phyloP scores from a whole-genome alignment of 331 rosid genomes.

The Malus hybrid region DNA sequence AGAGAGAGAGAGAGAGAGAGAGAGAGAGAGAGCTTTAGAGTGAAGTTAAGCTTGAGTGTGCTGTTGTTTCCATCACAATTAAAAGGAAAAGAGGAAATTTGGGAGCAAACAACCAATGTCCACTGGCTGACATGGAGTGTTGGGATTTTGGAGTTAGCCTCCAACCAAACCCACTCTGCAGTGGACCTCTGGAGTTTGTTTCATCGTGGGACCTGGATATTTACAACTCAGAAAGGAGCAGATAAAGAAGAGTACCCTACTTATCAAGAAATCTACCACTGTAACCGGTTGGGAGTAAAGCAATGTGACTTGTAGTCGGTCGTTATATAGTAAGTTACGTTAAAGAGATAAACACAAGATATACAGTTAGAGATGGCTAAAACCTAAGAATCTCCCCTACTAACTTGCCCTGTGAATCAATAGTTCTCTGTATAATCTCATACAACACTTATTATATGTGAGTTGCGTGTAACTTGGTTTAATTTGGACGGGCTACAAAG shows the following conservation, averaged over 20 bases:
- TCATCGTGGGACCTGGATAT: conserved; percentile 45
- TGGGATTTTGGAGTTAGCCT: conserved; percentile 17
- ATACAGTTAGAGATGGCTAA: background rate
- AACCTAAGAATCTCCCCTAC: background rate
- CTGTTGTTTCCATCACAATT: conserved; percentile 3
- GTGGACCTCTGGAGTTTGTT: conserved; percentile 20
- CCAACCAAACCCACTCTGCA: conserved; percentile 9
- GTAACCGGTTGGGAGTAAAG: too few species aligned
- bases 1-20: background rate
- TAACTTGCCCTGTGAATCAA: background rate
- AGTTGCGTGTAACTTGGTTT: too few species aligned
- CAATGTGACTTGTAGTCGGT: too few species aligned
- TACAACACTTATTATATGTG: too few species aligned
- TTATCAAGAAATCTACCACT: too few species aligned
- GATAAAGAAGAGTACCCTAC: background rate
- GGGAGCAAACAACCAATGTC: conserved; percentile 11
- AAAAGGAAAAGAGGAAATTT: background rate
- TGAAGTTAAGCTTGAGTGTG: background rate
- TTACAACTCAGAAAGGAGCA: conserved; percentile 10
- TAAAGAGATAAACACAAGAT: too few species aligned
- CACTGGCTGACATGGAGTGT: conserved; percentile 1
- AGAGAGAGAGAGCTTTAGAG: background rate
- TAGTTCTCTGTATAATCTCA: too few species aligned
- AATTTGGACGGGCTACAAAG: too few species aligned
- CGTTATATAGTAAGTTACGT: too few species aligned